Evolutionary conservation across 768 basidiomycete genomes (phyloP).

Genomic region (Lentinus brumalis): DNA sequence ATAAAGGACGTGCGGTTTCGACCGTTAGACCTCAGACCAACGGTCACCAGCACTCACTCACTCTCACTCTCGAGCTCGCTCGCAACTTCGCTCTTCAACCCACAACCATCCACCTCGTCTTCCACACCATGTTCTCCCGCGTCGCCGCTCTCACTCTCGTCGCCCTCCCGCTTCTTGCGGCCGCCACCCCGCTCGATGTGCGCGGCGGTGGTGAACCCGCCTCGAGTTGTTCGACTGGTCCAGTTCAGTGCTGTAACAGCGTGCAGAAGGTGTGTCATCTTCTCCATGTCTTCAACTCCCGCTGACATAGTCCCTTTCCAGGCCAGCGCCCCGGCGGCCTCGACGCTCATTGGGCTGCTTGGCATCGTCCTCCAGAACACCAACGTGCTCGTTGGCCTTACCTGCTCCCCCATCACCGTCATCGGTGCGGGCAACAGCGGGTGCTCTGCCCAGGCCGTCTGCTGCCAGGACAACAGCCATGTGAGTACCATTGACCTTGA

Average conservation of each 20-base stretch:
- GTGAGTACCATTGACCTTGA: constrained; percentile 9
- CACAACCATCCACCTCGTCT: neutral
- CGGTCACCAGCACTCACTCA: neutral
- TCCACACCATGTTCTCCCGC: constrained; percentile 14
- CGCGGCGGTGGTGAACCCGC: neutral
- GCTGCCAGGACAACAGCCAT: constrained; percentile 29
- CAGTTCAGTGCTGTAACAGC: constrained; percentile 18
- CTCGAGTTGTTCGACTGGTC: constrained; percentile 14
- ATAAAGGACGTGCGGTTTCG: no score
- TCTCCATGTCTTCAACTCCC: neutral
- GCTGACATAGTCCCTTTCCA: neutral
- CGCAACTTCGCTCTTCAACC: neutral
- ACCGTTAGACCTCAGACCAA: no score
- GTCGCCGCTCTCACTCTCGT: constrained; percentile 4
- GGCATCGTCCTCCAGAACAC: constrained; percentile 26
- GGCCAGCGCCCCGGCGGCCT: constrained; percentile 15
- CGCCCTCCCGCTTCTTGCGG: constrained; percentile 24
- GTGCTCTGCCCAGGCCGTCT: constrained; percentile 26
- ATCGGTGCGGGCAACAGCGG: constrained; percentile 25
- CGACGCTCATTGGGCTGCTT: constrained; percentile 20
- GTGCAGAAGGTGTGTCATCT: constrained; percentile 1
- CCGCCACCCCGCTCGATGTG: constrained; percentile 20
- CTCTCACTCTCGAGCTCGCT: neutral
- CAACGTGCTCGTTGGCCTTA: constrained; percentile 25
- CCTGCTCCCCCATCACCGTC: constrained; percentile 28